A percentile compares a stretch with the other conserved stretches of the same genome.
These are phyloP conservation scores for Rauvolfia tetraphylla DNA, from an alignment of 257 asterid species.

Conservation along the genomic window DNA sequence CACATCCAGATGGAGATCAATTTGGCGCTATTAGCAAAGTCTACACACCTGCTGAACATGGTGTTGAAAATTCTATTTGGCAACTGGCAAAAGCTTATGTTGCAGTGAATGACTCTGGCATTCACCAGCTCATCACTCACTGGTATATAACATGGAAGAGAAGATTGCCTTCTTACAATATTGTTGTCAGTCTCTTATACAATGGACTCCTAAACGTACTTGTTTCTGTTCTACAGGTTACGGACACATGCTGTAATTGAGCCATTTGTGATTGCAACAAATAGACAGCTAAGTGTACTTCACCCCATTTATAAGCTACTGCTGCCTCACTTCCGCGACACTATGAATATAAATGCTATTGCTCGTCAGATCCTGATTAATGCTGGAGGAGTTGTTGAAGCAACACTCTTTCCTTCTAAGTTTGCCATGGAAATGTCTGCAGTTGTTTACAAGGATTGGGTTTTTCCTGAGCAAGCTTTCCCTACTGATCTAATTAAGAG, in stretches of 20 bases:
- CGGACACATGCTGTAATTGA: slow-evolving; percentile 72
- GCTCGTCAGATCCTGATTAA: slow-evolving; percentile 61
- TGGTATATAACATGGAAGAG: too few species aligned
- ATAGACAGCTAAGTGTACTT: slow-evolving; percentile 68
- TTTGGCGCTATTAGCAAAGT: slow-evolving; percentile 52
- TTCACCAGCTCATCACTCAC: slow-evolving; percentile 68
- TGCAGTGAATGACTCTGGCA: slow-evolving; percentile 65
- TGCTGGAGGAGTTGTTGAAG: slow-evolving; percentile 62
- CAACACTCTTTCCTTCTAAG: slow-evolving; percentile 52
- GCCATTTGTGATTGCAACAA: slow-evolving; percentile 73
- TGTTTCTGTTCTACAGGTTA: slow-evolving; percentile 40
- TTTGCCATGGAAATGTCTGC: slow-evolving; percentile 70
- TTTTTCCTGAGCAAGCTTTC: slow-evolving; percentile 67
- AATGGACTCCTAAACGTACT: neutral
- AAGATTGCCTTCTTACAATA: too few species aligned
- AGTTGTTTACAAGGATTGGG: slow-evolving; percentile 53
- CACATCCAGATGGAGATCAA: slow-evolving; percentile 56
- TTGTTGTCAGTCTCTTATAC: neutral
- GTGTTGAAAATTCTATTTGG: slow-evolving; percentile 55
- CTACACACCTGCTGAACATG: slow-evolving; percentile 56
- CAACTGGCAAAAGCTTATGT: slow-evolving; percentile 83
- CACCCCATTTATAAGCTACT: slow-evolving; percentile 81
- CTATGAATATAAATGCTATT: slow-evolving; percentile 69
- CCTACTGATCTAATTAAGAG: slow-evolving; percentile 72
- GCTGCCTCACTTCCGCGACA: slow-evolving; percentile 73